Evolutionary conservation across 1,284 basidiomycete species (phyloP), one percentile per base, ranked within the genome.

Genomic region (Ustilago hordei): DNA sequence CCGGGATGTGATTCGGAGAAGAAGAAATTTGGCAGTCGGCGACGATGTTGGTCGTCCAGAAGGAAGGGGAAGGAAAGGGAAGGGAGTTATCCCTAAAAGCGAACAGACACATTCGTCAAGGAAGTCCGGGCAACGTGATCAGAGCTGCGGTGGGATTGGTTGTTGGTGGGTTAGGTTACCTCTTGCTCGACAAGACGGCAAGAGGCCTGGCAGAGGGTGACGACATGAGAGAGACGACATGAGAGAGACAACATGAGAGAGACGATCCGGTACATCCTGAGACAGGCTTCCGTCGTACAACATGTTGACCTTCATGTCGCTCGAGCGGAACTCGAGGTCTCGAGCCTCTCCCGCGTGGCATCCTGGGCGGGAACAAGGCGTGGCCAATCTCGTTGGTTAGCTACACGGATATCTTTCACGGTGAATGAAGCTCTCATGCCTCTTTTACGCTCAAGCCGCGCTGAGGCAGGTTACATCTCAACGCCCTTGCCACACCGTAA

Each of bases 271-370:
- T 19, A 19, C 19, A 17, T 45, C 43, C 19, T n/a, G 7, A 8
- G 9, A 38, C 11, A 41, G 17, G 39, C 39, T 15, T 19, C 43
- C 43, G 43, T 19, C 43, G 3, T 32, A 13, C 48, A 50, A 50
- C 23, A 7, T 31, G 28, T 15, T 32, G 13, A 31, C 15, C 48
- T 50, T 50, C 48, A 50, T 50, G 11, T 50, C 23, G 48, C 28
- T 32, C 3, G 28, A 31, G 48, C 23, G 9, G 13, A 50, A n/a
- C 6, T 4, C 48, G 23, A 31, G 15, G 4, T 6, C n/a, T 32
- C 48, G 48, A 50, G 28, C 48, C 48, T 8, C 48, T 50, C 31
- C 48, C 48, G 31, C 31, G n/a, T 48, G 45, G 19, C 45, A 50
- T 5, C n/a, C 28, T 11, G 15, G 23, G 31, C 48, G 31, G 15